Evolutionary conservation across 2,329 filamentous ascomycete species (phyloP).

Genomic region (Ophiocordyceps robertsii): DNA sequence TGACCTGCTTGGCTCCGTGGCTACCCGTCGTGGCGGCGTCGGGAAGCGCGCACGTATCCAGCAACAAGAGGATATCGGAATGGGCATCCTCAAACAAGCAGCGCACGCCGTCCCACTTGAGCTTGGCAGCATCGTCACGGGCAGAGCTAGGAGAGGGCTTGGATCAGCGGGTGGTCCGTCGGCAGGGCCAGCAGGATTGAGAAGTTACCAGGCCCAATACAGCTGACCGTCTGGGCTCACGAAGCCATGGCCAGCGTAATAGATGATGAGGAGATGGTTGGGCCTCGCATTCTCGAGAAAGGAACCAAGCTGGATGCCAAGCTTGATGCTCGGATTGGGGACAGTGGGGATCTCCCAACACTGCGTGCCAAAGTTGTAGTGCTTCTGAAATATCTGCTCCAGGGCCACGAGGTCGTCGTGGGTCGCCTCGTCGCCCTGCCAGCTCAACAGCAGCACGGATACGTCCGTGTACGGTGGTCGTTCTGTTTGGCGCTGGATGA

Average conservation of each 20-base stretch:
- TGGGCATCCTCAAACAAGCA: conserved; percentile 49
- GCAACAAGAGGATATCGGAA: conserved; percentile 47
- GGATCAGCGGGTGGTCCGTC: not conserved
- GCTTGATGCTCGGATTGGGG: conserved; percentile 45
- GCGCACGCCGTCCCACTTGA: conserved; percentile 51
- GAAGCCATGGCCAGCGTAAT: conserved; percentile 50
- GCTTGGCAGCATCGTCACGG: conserved; percentile 42
- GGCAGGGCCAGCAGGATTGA: not conserved
- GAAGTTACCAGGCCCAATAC: conserved; percentile 49
- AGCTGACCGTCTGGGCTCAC: conserved; percentile 45
- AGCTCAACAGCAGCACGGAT: conserved; percentile 46
- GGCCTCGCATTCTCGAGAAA: conserved; percentile 44
- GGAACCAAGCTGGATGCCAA: conserved; percentile 44
- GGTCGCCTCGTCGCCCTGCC: conserved; percentile 45
- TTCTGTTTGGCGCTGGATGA: conserved; percentile 51
- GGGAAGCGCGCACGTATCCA: conserved; percentile 47
- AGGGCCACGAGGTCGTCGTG: conserved; percentile 40
- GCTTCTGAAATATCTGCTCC: conserved; percentile 43
- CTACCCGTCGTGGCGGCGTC: conserved; percentile 36
- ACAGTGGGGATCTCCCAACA: conserved; percentile 47
- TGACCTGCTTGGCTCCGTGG: conserved; percentile 46
- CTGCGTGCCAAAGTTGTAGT: conserved; percentile 47
- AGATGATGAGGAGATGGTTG: conserved; percentile 49
- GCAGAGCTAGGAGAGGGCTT: conserved; percentile 32
- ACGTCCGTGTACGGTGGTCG: conserved; percentile 42